Base-by-base conservation (phyloP, 2,329 filamentous ascomycete species). In the Phialophora macrospora region DNA sequence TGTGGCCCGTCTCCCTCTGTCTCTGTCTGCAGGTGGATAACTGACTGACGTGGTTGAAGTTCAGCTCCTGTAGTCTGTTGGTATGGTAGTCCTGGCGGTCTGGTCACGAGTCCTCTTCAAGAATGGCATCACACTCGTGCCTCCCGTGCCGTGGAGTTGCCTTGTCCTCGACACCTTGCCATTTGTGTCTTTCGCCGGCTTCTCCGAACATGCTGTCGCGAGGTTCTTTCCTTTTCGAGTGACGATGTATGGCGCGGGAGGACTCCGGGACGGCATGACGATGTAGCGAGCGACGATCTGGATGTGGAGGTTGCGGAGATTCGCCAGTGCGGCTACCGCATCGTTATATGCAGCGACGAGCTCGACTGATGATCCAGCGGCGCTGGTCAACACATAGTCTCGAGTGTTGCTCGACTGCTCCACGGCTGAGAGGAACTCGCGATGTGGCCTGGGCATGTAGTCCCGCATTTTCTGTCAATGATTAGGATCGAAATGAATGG, bases 371-470 rank as follows among this genome's bases (percentile, higher is more conserved):
- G 74, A 74, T 17, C 72, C 72, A 44, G 38, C 6, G 17, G 38
- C 6, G 57, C 73, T 74, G 66, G 67, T 74, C 55, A 79, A 72
- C 2, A 81, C 79, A 56, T 80, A 84, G 5, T 73, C 60, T 3
- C 82, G 80, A 30, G 85, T 76, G 52, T 82, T 83, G 7, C 80
- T 77, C 14, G 79, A 76, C 2, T 74, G 72, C 28, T 77, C 74
- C n/a, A 85, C 72, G 12, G 80, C 77, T 30, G 81, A 76, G 5
- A 85, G 72, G 69, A 85, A 85, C n/a, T 79, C 75, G 20, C 80
- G 78, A 66, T 85, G 83, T 3, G 80, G 77, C 0, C 81, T 80
- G 2, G 83, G 83, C 83, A 85, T 85, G 68, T 85, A 85, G 11
- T 77, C 75, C 8, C 83, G 78, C 82, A 85, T 84, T 71, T 84